Conservation (phyloP, 306 rosid genomes). For the Trifolium dubium region DNA sequence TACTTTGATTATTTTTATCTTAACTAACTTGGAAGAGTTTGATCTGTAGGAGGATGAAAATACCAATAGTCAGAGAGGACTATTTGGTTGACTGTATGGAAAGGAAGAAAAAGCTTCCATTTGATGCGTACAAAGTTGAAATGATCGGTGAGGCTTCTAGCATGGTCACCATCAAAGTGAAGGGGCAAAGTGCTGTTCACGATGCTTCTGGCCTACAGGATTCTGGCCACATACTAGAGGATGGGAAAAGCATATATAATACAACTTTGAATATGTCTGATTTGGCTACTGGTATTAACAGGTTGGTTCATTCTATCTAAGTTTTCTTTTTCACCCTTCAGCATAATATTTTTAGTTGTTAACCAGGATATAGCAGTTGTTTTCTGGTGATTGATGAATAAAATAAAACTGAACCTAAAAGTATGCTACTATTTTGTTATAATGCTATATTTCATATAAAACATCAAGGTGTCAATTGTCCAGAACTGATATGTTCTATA, state of each 20-base stretch:
- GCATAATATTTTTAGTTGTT: slow-evolving; percentile 24
- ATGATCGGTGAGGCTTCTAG: slow-evolving; percentile 70
- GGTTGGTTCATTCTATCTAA: slow-evolving; percentile 52
- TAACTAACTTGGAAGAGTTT: slow-evolving; percentile 37
- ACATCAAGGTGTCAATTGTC: slow-evolving; percentile 11
- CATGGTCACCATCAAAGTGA: slow-evolving; percentile 92
- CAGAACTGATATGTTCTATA: slow-evolving; percentile 10
- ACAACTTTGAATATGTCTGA: slow-evolving; percentile 95
- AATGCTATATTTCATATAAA: slow-evolving; percentile 20
- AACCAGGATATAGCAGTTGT: neutral
- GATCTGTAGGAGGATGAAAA: slow-evolving; percentile 78
- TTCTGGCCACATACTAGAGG: slow-evolving; percentile 91
- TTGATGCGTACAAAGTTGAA: slow-evolving; percentile 79
- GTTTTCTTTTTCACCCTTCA: slow-evolving; percentile 31
- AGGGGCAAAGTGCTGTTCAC: slow-evolving; percentile 90
- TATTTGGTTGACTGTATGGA: slow-evolving; percentile 82
- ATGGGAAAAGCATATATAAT: slow-evolving; percentile 82
- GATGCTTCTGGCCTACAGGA: slow-evolving; percentile 91
- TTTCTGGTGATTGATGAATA: slow-evolving; percentile 31
- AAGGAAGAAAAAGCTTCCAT: slow-evolving; percentile 79
- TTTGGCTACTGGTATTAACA: slow-evolving; percentile 83
- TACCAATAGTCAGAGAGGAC: slow-evolving; percentile 87
- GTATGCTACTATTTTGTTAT: slow-evolving; percentile 31
- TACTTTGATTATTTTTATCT: slow-evolving; percentile 25
- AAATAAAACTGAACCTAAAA: slow-evolving; percentile 20